A percentile compares a stretch with the other conserved stretches of the same genome.
Evolutionary conservation across 2,329 filamentous ascomycete species (phyloP).

Genomic region (Diplodia sapinea): DNA sequence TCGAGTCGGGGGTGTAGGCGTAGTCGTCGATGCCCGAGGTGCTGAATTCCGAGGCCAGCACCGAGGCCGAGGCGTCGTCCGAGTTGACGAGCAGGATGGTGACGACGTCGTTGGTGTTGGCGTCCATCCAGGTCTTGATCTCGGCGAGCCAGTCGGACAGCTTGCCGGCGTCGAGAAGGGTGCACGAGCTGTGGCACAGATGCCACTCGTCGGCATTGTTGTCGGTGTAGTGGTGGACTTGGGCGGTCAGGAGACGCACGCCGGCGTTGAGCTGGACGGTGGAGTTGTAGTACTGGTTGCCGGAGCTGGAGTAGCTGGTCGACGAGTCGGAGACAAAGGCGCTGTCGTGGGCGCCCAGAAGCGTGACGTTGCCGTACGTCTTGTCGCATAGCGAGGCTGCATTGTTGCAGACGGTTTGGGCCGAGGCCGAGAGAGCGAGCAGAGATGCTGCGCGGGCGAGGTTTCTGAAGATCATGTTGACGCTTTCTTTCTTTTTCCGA

Average conservation of each 20-base stretch:
- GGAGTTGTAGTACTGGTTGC: constrained; percentile 73
- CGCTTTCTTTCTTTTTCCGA: not conserved
- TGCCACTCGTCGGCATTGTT: constrained; percentile 53
- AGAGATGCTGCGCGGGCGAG: constrained; percentile 26
- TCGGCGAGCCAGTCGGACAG: constrained; percentile 65
- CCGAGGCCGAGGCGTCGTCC: constrained; percentile 59
- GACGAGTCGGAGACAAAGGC: constrained; percentile 69
- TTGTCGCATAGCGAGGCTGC: constrained; percentile 71
- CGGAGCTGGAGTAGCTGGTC: constrained; percentile 63
- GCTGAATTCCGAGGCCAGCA: constrained; percentile 55
- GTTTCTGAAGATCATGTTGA: constrained; percentile 18
- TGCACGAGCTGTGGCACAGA: constrained; percentile 70
- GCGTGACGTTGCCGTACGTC: constrained; percentile 72
- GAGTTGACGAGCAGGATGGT: constrained; percentile 73
- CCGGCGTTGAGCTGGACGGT: constrained; percentile 70
- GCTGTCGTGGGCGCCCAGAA: constrained; percentile 74
- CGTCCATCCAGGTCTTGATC: constrained; percentile 69
- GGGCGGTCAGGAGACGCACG: constrained; percentile 69
- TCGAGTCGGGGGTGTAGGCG: constrained; percentile 55
- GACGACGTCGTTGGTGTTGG: constrained; percentile 72
- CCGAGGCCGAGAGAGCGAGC: constrained; percentile 10
- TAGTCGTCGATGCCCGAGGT: constrained; percentile 62
- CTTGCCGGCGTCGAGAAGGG: constrained; percentile 68
- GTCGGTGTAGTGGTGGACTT: constrained; percentile 64
- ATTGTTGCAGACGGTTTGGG: constrained; percentile 69